phyloP scores from a whole-genome alignment of 257 asterid species.

The Fraxinus excelsior region DNA sequence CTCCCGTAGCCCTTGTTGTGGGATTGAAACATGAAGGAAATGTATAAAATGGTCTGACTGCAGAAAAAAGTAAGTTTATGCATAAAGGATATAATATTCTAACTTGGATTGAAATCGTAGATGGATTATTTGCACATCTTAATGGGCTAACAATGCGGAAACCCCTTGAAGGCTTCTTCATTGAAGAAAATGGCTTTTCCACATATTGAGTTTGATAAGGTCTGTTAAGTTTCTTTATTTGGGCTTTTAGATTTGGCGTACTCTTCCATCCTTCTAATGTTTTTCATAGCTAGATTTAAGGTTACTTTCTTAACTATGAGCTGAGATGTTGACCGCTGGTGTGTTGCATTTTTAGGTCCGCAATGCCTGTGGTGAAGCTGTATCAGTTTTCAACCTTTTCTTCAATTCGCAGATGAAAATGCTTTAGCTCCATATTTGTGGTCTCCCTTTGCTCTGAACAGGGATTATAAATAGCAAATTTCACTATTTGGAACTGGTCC shows the following conservation, averaged over 20 bases:
- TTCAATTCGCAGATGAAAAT: slow-evolving; percentile 84
- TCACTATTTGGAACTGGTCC: slow-evolving; percentile 28
- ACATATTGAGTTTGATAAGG: slow-evolving; percentile 74
- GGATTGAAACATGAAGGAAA: slow-evolving; percentile 41
- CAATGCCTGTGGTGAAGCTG: slow-evolving; percentile 97
- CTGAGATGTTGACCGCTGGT: slow-evolving; percentile 86
- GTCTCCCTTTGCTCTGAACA: slow-evolving; percentile 61
- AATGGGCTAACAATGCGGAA: slow-evolving; percentile 98
- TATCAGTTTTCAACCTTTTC: slow-evolving; percentile 90
- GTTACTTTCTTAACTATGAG: slow-evolving; percentile 62
- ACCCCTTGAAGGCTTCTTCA: slow-evolving; percentile 86
- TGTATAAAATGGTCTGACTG: slow-evolving; percentile 48
- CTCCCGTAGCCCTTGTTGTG: slow-evolving; percentile 19
- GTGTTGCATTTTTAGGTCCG: slow-evolving; percentile 96
- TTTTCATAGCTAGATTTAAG: slow-evolving; percentile 75
- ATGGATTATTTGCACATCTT: slow-evolving; percentile 93
- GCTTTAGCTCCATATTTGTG: slow-evolving; percentile 70
- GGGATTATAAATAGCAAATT: slow-evolving; percentile 50
- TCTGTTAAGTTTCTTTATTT: slow-evolving; percentile 76
- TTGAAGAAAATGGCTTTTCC: slow-evolving; percentile 83
- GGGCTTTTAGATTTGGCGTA: slow-evolving; percentile 66
- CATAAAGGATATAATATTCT: slow-evolving; percentile 68
- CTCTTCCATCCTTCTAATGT: slow-evolving; percentile 65
- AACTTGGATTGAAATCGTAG: slow-evolving; percentile 99
- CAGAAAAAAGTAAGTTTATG: slow-evolving; percentile 52